Evolutionary conservation across 169 alveolate genomes (phyloP).

Genomic region (Perkinsus marinus): DNA sequence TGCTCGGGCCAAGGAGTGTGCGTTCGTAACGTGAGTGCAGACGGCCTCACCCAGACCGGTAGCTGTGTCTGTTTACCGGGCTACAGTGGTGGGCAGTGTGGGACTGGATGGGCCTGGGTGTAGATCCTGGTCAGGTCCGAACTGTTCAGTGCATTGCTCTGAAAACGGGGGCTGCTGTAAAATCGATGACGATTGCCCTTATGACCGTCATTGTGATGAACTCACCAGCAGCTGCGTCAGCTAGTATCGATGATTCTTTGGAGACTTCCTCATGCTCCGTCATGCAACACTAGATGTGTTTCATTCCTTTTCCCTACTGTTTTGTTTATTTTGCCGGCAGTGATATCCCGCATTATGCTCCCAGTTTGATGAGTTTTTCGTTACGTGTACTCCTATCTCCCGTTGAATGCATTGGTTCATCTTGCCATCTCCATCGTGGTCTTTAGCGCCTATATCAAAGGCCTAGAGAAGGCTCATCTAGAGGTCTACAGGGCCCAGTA

Average conservation of each 20-base stretch:
- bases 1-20: conserved; percentile 8
- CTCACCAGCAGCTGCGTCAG: background rate
- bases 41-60: background rate
- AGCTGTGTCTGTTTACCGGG: conserved; percentile 3
- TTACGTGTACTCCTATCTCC: too few species aligned
- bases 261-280: background rate
- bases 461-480: background rate
- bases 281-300: background rate
- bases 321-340: too few species aligned
- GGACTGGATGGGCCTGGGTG: too few species aligned
- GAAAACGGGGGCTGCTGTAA: conserved; percentile 7
- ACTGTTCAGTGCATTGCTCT: background rate
- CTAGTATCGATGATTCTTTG: background rate
- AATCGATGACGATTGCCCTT: conserved; percentile 9
- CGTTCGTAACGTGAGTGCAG: background rate
- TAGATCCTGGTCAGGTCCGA: background rate
- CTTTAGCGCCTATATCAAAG: background rate
- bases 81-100: conserved; percentile 1
- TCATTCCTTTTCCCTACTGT: background rate
- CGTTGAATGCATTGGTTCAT: background rate
- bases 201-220: background rate
- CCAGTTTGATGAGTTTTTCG: too few species aligned
- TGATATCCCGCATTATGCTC: background rate
- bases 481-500: background rate
- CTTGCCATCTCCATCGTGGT: background rate